Base-by-base conservation (phyloP, 2,329 filamentous ascomycete species). In the Emergomyces orientalis region DNA sequence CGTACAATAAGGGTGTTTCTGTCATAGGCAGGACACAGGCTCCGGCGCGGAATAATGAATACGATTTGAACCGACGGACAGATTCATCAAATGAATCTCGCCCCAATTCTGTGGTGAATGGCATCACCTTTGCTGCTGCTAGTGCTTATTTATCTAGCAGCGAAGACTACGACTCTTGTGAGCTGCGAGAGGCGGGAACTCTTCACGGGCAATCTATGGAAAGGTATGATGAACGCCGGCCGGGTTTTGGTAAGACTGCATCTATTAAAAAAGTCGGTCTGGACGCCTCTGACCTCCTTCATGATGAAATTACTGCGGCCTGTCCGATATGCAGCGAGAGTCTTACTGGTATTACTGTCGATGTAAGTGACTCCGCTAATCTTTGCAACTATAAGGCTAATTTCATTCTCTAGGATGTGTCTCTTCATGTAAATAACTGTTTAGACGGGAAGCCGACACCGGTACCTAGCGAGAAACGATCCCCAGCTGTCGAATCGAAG, bases 381-480 rank as follows among this genome's bases (percentile, higher is more conserved):
- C 17, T 58, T 52, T 52, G n/a, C 39, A 27, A 19, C 27, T 27
- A 19, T 5, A 39, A 34, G 34, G 58, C n/a, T 62, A 41, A 19
- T 64, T 70, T 25, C 61, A 69, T 63, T 62, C 72, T 76, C 64
- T 85, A 91, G 71, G 84, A 93, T 68, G 88, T 87, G 11, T 89
- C 88, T 7, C 77, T 88, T 1, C 94, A 99, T 74, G 94, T 99
- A 67, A 99, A 99, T 73, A 86, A 87, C 11, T 99, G 94, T 75
- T 80, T 99, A 1, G 94, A 99, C 72, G 91, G 91, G 1, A 88
- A 88, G 55, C 84, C 88, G 5, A 82, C 85, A 54, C 69, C 88
- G 17, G 82, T 71, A 73, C 39, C 59, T 17, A 52, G 69, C 25
- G 61, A 70, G 6, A 65, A 61, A 0, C 70, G 71, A 37, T 6